phyloP scores from a whole-genome alignment of 257 asterid genomes.

The Fraxinus excelsior region DNA sequence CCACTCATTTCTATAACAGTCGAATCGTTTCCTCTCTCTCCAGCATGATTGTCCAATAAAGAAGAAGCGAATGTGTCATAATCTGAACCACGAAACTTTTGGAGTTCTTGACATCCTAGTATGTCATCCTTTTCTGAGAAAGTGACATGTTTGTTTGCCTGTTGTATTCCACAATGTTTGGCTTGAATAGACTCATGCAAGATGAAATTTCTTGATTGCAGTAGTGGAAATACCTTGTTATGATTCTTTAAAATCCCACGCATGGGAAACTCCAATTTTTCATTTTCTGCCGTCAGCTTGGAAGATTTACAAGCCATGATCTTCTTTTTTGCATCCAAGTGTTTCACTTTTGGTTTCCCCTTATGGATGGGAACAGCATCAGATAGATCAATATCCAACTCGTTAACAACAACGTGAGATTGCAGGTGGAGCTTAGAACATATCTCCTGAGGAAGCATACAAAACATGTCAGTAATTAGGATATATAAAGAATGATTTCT shows the following conservation, averaged over 20 bases:
- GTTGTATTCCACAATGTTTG: conserved; percentile 25
- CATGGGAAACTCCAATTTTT: conserved; percentile 28
- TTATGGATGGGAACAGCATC: conserved; percentile 25
- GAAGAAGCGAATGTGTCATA: conserved; percentile 26
- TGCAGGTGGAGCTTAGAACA: conserved; percentile 35
- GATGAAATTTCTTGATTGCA: conserved; percentile 27
- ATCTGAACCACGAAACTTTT: conserved; percentile 10
- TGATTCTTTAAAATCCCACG: conserved; percentile 43
- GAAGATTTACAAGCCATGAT: conserved; percentile 25
- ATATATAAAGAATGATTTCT: background rate
- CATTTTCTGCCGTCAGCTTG: conserved; percentile 32
- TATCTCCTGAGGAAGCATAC: conserved; percentile 44
- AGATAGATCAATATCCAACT: conserved; percentile 16
- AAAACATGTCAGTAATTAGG: no score
- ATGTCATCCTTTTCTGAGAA: conserved; percentile 45
- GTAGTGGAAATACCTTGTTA: conserved; percentile 18
- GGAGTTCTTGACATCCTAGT: conserved; percentile 28
- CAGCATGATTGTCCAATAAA: conserved; percentile 7
- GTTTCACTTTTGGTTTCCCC: conserved; percentile 35
- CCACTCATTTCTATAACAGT: conserved; percentile 30
- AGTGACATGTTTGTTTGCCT: conserved; percentile 41
- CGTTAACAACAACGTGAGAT: conserved; percentile 38
- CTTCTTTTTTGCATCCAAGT: conserved; percentile 32
- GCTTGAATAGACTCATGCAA: conserved; percentile 29
- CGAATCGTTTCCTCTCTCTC: conserved; percentile 24